A percentile compares a stretch with the other conserved stretches of the same genome.
Evolutionary conservation across 352 stramenopile genomes (phyloP).

Genomic region (Phytophthora pini): DNA sequence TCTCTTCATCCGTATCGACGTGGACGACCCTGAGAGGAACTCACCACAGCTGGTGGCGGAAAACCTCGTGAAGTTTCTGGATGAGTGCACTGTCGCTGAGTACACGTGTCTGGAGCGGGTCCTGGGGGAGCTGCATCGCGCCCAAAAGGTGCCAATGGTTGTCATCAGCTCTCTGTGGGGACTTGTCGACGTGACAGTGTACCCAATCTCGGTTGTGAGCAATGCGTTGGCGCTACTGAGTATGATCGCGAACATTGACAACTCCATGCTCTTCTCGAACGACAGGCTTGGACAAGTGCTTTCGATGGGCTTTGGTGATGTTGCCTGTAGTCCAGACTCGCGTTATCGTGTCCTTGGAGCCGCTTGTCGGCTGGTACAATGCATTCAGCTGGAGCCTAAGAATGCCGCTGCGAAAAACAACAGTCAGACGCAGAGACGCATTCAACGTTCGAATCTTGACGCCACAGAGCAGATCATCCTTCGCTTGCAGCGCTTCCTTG

Average conservation of each 20-base stretch:
- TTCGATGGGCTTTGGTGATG: slow-evolving; percentile 60
- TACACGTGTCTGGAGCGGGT: slow-evolving; percentile 83
- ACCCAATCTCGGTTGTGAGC: slow-evolving; percentile 61
- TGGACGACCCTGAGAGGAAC: slow-evolving; percentile 45
- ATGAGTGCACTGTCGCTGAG: slow-evolving; percentile 80
- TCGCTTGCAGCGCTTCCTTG: slow-evolving; percentile 85
- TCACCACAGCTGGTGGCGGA: slow-evolving; percentile 59
- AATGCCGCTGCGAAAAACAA: slow-evolving; percentile 37
- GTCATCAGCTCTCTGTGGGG: slow-evolving; percentile 77
- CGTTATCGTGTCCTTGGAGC: slow-evolving; percentile 63
- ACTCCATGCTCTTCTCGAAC: slow-evolving; percentile 68
- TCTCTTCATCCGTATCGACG: slow-evolving; percentile 67
- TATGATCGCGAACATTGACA: slow-evolving; percentile 75
- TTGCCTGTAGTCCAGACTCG: slow-evolving; percentile 55
- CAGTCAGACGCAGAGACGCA: slow-evolving; percentile 51
- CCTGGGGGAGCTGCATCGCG: slow-evolving; percentile 64
- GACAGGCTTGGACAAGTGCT: slow-evolving; percentile 65
- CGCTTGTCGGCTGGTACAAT: slow-evolving; percentile 70
- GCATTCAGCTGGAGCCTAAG: slow-evolving; percentile 64
- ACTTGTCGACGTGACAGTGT: slow-evolving; percentile 66
- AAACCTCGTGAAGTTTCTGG: slow-evolving; percentile 77
- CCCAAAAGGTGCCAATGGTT: slow-evolving; percentile 63
- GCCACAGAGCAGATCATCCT: slow-evolving; percentile 91
- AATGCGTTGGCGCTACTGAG: slow-evolving; percentile 69
- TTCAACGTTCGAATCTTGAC: slow-evolving; percentile 83